Evolutionary conservation across 164 flowering plant species (phyloP).

Genomic region (Buxus sempervirens): DNA sequence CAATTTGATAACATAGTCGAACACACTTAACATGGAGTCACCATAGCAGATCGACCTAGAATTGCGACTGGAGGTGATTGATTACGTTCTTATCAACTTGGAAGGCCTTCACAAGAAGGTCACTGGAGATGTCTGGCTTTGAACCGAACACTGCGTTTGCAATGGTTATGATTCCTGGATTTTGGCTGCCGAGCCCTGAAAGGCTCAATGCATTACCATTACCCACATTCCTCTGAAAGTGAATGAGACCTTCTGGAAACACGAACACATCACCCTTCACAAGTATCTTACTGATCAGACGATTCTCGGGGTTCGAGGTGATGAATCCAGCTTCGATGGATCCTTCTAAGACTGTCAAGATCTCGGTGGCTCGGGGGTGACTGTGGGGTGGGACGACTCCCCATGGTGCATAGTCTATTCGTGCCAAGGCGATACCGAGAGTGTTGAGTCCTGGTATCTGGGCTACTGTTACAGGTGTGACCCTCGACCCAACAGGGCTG

Average conservation of each 20-base stretch:
- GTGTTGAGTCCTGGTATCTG: slow-evolving; percentile 24
- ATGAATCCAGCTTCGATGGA: slow-evolving; percentile 15
- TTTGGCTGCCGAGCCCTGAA: slow-evolving; percentile 18
- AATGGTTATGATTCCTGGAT: slow-evolving; percentile 15
- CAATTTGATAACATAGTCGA: no score
- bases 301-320: slow-evolving; percentile 16
- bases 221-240: slow-evolving; percentile 23
- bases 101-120: slow-evolving; percentile 18
- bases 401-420: slow-evolving; percentile 22
- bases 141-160: slow-evolving; percentile 19
- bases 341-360: slow-evolving; percentile 19
- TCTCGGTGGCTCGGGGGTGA: slow-evolving; percentile 25
- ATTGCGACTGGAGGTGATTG: neutral
- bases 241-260: slow-evolving; percentile 23
- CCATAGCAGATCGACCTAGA: no score
- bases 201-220: slow-evolving; percentile 13
- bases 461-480: slow-evolving; percentile 7
- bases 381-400: slow-evolving; percentile 25
- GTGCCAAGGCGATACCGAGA: slow-evolving; percentile 24
- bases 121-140: slow-evolving; percentile 10
- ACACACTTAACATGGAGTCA: no score
- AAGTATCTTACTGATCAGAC: slow-evolving; percentile 18
- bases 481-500: slow-evolving; percentile 15
- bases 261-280: slow-evolving; percentile 27
- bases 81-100: slow-evolving; percentile 10